Conservation (phyloP, 805 yeast genomes). For the Candida maesae region DNA sequence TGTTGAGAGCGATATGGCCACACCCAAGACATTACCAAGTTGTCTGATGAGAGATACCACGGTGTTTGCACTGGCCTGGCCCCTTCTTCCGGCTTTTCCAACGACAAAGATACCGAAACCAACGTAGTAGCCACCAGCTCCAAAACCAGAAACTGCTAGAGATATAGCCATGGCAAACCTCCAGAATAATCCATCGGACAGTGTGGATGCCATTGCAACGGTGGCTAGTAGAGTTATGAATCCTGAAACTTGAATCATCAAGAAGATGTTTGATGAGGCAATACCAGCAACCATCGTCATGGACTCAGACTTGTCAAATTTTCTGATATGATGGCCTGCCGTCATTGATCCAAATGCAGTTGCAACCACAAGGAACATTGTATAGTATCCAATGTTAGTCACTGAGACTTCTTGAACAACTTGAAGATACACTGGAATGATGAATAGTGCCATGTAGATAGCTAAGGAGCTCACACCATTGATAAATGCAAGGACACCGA, state of each 20-base stretch:
- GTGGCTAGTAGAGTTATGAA: constrained; percentile 13
- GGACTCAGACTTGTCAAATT: constrained; percentile 19
- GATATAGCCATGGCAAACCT: constrained; percentile 26
- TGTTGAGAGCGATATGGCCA: constrained; percentile 34
- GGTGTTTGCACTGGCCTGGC: constrained; percentile 43
- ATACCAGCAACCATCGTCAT: constrained; percentile 25
- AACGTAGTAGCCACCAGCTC: constrained; percentile 40
- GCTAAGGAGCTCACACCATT: constrained; percentile 36
- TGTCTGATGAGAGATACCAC: constrained; percentile 42
- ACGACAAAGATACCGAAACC: constrained; percentile 37
- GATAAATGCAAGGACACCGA: constrained; percentile 35
- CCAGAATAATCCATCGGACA: constrained; percentile 15
- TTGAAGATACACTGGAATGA: constrained; percentile 41
- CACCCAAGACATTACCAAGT: constrained; percentile 41
- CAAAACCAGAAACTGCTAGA: constrained; percentile 32
- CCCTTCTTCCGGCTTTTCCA: constrained; percentile 37
- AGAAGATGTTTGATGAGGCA: constrained; percentile 11
- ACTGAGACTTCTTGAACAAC: constrained; percentile 38
- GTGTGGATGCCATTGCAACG: constrained; percentile 14
- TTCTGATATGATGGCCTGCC: constrained; percentile 33
- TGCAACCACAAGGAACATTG: constrained; percentile 38
- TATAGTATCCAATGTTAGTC: constrained; percentile 37
- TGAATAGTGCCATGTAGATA: constrained; percentile 33
- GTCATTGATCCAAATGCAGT: constrained; percentile 37
- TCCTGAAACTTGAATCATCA: constrained; percentile 20